Evolutionary conservation across 2,329 filamentous ascomycete species (phyloP).

Genomic region (Eutypella sp.): DNA sequence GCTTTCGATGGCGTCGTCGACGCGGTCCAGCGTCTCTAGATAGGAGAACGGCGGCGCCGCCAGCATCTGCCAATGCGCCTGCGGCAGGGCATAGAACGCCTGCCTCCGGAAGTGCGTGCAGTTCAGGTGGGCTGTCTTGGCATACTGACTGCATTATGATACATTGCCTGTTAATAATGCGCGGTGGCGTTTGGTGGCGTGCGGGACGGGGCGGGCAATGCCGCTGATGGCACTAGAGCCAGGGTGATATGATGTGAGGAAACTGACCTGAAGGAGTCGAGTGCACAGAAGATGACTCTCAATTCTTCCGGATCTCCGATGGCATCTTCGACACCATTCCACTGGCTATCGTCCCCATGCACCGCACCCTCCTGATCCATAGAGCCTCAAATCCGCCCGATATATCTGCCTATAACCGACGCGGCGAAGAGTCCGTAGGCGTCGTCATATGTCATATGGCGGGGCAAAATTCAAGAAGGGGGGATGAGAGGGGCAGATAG

Average conservation of each 20-base stretch:
- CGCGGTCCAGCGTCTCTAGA: conserved; percentile 68
- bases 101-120: conserved; percentile 86
- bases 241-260: conserved; percentile 1
- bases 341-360: conserved; percentile 35
- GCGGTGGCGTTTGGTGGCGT: background rate
- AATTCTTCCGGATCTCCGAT: conserved; percentile 75
- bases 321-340: conserved; percentile 60
- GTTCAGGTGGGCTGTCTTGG: conserved; percentile 79
- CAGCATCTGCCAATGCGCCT: conserved; percentile 77
- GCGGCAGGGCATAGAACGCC: conserved; percentile 86
- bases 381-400: background rate
- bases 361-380: conserved; percentile 1
- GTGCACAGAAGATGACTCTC: conserved; percentile 70
- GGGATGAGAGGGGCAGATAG: background rate
- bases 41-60: conserved; percentile 78
- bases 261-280: conserved; percentile 86
- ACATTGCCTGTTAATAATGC: conserved; percentile 1
- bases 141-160: conserved; percentile 63
- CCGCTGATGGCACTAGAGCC: conserved; percentile 1
- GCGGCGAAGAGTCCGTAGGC: background rate
- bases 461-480: background rate
- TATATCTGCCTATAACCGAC: too few relatives aligned
- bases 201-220: background rate
- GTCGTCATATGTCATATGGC: background rate
- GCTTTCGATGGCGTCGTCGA: conserved; percentile 82